A percentile compares a stretch with the other conserved stretches of the same genome.
Conservation (phyloP, 2,329 filamentous ascomycete genomes). For the Elsinoe australis region DNA sequence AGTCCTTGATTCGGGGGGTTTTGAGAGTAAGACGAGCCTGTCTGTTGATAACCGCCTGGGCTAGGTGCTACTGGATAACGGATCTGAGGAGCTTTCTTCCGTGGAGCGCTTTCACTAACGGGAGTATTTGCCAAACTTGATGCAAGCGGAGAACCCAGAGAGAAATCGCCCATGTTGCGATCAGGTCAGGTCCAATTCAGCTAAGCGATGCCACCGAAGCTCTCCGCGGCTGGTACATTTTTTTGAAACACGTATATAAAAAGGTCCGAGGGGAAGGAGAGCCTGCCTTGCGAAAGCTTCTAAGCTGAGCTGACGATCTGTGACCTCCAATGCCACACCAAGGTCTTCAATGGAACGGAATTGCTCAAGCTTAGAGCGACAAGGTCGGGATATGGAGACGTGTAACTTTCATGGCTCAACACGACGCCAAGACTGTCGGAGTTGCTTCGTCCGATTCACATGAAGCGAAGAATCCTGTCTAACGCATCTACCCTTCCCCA, state of each 20-base stretch:
- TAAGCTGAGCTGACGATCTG: not conserved
- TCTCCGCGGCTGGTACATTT: conserved; percentile 12
- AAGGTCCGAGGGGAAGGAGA: not conserved
- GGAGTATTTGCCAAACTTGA: conserved; percentile 12
- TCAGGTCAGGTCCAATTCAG: not conserved
- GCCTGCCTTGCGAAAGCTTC: not conserved
- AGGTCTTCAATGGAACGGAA: too few species aligned
- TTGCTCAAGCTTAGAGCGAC: too few species aligned
- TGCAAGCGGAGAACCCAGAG: conserved; percentile 7
- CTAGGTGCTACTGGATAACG: conserved; percentile 39
- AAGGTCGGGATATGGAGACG: conserved; percentile 13
- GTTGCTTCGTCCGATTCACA: not conserved
- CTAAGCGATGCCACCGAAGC: conserved; percentile 2
- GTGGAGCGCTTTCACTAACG: conserved; percentile 1
- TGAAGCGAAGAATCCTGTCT: not conserved
- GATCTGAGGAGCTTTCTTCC: conserved; percentile 21
- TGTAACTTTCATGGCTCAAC: conserved; percentile 13
- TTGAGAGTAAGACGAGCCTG: conserved; percentile 25
- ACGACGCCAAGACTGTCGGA: conserved; percentile 5
- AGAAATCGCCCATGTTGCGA: conserved; percentile 14
- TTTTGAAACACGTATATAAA: conserved; percentile 1
- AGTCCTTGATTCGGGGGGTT: conserved; percentile 21
- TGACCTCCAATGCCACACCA: not conserved
- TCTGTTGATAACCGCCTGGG: conserved; percentile 39
- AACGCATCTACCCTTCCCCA: too few species aligned